phyloP scores from a whole-genome alignment of 805 yeast genomes.

The Candida vartiovaarae region DNA sequence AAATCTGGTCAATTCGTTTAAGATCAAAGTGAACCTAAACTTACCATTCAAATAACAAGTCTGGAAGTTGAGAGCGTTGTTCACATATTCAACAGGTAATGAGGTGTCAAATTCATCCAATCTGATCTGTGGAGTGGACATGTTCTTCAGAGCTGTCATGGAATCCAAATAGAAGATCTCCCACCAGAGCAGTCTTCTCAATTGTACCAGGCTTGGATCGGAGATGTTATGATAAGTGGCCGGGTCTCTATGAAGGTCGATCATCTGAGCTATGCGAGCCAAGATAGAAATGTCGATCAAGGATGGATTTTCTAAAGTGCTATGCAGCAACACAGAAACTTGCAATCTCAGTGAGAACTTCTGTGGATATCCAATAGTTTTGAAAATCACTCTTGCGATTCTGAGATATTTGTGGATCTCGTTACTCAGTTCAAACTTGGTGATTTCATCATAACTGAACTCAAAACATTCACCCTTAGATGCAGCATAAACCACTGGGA shows the following conservation, averaged over 20 bases:
- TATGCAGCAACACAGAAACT: conserved; percentile 44
- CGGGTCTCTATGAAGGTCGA: conserved; percentile 56
- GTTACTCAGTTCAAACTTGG: conserved; percentile 27
- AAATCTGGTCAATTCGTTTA: conserved; percentile 46
- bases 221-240: conserved; percentile 42
- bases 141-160: conserved; percentile 46
- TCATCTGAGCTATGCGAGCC: conserved; percentile 47
- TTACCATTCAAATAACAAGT: conserved; percentile 46
- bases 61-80: conserved; percentile 34
- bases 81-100: conserved; percentile 41
- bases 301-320: conserved; percentile 49
- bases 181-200: conserved; percentile 61
- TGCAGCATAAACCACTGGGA: conserved; percentile 51
- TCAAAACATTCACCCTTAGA: conserved; percentile 55
- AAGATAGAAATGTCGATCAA: conserved; percentile 49
- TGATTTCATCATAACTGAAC: conserved; percentile 34
- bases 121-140: conserved; percentile 46
- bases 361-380: conserved; percentile 43
- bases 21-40: conserved; percentile 42
- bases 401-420: conserved; percentile 44
- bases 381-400: conserved; percentile 42
- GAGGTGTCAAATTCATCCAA: conserved; percentile 49
- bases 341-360: conserved; percentile 35
- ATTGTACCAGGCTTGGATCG: conserved; percentile 41
- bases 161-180: conserved; percentile 54